A percentile compares a stretch with the other conserved stretches of the same genome.
phyloP scores from a whole-genome alignment of 2,329 filamentous ascomycete genomes.

The Arthrobotrys sphaeroides region DNA sequence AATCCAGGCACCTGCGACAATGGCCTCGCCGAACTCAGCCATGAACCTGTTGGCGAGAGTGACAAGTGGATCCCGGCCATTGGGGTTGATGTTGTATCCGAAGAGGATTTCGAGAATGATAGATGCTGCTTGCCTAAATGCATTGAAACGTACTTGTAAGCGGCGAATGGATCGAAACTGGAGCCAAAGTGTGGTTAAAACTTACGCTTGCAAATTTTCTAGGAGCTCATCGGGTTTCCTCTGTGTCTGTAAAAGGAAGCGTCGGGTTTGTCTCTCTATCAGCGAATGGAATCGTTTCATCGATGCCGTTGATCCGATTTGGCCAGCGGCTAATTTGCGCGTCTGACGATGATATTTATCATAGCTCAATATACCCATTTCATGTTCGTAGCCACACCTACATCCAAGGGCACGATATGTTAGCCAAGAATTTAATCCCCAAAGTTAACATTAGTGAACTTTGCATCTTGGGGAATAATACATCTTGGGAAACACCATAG shows the following conservation, averaged over 20 bases:
- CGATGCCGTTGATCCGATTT: conserved; percentile 56
- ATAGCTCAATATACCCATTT: not conserved
- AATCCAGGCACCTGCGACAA: conserved; percentile 61
- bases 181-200: conserved; percentile 43
- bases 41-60: conserved; percentile 59
- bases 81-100: conserved; percentile 61
- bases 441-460: too few relatives aligned
- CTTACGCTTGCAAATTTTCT: conserved; percentile 58
- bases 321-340: conserved; percentile 60
- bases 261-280: conserved; percentile 59
- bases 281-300: conserved; percentile 59
- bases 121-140: conserved; percentile 62
- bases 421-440: too few relatives aligned
- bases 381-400: conserved; percentile 36
- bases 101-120: conserved; percentile 62
- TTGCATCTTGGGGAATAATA: conserved; percentile 59
- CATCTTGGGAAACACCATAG: conserved; percentile 60
- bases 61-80: conserved; percentile 59
- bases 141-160: conserved; percentile 42
- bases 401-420: not conserved
- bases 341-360: conserved; percentile 31
- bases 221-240: conserved; percentile 5
- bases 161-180: conserved; percentile 60
- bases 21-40: conserved; percentile 60
- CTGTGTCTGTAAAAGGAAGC: conserved; percentile 55